Evolutionary conservation across 2,329 filamentous ascomycete genomes (phyloP).

Genomic region (Rugonectria rugulosa): DNA sequence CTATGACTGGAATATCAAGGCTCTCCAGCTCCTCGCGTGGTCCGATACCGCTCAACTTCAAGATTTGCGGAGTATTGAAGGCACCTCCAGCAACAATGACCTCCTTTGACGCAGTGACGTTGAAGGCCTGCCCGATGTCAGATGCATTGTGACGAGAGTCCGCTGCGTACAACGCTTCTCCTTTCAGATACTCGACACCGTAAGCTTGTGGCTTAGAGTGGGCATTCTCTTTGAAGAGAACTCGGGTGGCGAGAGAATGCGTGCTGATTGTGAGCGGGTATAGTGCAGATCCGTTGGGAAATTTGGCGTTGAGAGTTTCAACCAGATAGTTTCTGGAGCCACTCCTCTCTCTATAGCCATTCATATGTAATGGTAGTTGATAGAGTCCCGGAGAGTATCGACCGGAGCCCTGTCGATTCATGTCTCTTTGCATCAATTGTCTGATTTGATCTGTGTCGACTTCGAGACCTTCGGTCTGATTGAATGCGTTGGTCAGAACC

Average conservation of each 20-base stretch:
- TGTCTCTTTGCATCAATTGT: conserved; percentile 40
- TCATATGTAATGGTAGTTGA: conserved; percentile 39
- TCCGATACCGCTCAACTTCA: conserved; percentile 59
- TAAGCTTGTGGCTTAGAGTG: conserved; percentile 23
- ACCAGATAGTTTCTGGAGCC: conserved; percentile 25
- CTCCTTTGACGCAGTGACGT: conserved; percentile 27
- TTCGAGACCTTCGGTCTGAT: conserved; percentile 21
- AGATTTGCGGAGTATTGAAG: conserved; percentile 49
- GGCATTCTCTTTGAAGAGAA: conserved; percentile 42
- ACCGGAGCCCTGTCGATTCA: conserved; percentile 35
- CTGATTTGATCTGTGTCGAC: conserved; percentile 32
- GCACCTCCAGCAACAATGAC: conserved; percentile 34
- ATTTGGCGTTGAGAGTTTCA: conserved; percentile 46
- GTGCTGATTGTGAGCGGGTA: conserved; percentile 52
- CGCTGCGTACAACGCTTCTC: conserved; percentile 51
- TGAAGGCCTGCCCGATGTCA: conserved; percentile 9
- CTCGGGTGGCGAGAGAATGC: conserved; percentile 46
- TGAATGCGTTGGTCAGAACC: conserved; percentile 15
- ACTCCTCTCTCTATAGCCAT: conserved; percentile 22
- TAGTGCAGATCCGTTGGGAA: conserved; percentile 53
- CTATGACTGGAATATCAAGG: conserved; percentile 51
- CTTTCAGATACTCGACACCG: conserved; percentile 47
- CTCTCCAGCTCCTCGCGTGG: conserved; percentile 48
- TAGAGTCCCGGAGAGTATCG: conserved; percentile 42
- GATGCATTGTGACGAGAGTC: conserved; percentile 39